Evolutionary conservation across 2,329 filamentous ascomycete genomes (phyloP).

Genomic region (Macrophomina phaseolina): DNA sequence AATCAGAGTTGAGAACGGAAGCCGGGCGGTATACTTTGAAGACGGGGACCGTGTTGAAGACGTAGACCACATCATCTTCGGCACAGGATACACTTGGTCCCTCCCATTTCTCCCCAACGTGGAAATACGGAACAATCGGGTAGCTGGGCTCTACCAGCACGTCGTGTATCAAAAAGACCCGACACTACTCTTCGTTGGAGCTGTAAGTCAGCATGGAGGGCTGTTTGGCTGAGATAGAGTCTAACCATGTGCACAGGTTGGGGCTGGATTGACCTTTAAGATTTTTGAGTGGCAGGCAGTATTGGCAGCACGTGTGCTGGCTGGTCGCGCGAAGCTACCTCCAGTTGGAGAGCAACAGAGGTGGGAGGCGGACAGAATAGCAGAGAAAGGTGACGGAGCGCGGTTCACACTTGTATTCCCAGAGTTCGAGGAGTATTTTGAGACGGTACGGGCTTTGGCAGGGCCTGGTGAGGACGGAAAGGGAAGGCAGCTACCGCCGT

Average conservation of each 20-base stretch:
- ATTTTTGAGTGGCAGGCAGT: conserved; percentile 74
- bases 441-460: conserved; percentile 58
- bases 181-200: conserved; percentile 63
- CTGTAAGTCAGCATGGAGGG: conserved; percentile 45
- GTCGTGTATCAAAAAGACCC: conserved; percentile 62
- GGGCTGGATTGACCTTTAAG: conserved; percentile 67
- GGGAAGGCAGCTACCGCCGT: conserved; percentile 53
- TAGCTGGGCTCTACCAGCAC: conserved; percentile 64
- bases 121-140: conserved; percentile 59
- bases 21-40: conserved; percentile 59
- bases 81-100: conserved; percentile 70
- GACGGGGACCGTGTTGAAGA: conserved; percentile 59
- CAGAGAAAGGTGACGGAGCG: conserved; percentile 60
- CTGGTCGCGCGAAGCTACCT: conserved; percentile 60
- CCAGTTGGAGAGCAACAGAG: conserved; percentile 53
- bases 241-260: conserved; percentile 30
- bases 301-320: conserved; percentile 63
- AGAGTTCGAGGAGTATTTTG: conserved; percentile 70
- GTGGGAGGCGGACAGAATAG: conserved; percentile 65
- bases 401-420: conserved; percentile 64
- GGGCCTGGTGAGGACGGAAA: conserved; percentile 49
- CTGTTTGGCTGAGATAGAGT: too few species aligned
- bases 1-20: conserved; percentile 43
- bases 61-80: conserved; percentile 69
- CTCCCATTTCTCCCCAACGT: conserved; percentile 62